Base-by-base conservation (phyloP, 805 yeast species). In the Schwanniomyces yamadae region DNA sequence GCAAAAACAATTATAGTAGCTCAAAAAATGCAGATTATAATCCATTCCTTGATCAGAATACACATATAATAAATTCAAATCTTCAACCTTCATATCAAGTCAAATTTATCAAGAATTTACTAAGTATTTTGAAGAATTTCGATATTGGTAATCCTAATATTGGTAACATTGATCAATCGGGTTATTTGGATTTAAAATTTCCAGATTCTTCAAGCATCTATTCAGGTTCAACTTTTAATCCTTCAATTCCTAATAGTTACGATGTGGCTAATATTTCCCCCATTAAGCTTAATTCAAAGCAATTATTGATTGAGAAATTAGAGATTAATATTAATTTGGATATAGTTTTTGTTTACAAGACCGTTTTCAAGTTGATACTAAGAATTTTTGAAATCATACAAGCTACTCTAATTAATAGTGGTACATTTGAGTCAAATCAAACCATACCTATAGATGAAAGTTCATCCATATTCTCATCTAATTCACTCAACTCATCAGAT, bases 261-360 rank as follows among this genome's bases (percentile, higher is more conserved):
- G 28, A 34, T 11, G 22, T 22, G 21, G 14, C 33, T 11, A 52
- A 49, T 39, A 40, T 49, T 13, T 65, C 71, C 12, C 74, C 74
- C 11, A 66, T 67, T 30, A 57, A 59, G 40, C 47, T 68, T 35
- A 64, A 55, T 37, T 61, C 72, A 12, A 55, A 57, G 24, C 74
- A 69, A 37, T 53, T 69, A 27, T 53, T 64, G 25, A 66, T 69
- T 15, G 74, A 69, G 39, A 69, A 68, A 47, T 50, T 69, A 27
- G 74, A 69, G 41, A 63, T 68, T 31, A 69, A 67, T 38, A 67
- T 68, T 28, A 46, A 54, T 19, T 52, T 69, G 33, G 74, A 69
- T 43, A 57, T 51, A 14, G 44, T 68, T 27, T 69, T 68, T 43
- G 62, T 63, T 6, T 61, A 55, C 48, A 66, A 62, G 42, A 58